Conservation (phyloP, 2,329 filamentous ascomycete genomes). For the Cladobotryum protrusum region DNA sequence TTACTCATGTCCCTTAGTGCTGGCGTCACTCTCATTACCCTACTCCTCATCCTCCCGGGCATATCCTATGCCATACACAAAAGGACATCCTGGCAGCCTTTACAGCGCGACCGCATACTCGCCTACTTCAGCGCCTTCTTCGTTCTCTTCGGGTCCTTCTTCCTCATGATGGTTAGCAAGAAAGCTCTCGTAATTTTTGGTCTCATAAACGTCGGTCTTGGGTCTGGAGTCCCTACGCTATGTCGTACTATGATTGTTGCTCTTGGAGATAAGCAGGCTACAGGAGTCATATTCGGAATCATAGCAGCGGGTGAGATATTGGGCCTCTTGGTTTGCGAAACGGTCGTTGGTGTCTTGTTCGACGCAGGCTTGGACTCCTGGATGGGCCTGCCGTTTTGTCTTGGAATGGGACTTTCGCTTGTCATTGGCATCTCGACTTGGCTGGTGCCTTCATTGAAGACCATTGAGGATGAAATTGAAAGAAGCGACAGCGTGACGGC, state of each 20-base stretch:
- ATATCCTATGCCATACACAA: slow-evolving; percentile 12
- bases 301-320: slow-evolving; percentile 21
- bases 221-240: slow-evolving; percentile 20
- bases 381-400: slow-evolving; percentile 20
- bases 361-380: slow-evolving; percentile 18
- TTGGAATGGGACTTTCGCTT: slow-evolving; percentile 13
- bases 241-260: slow-evolving; percentile 21
- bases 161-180: slow-evolving; percentile 17
- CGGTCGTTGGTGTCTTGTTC: slow-evolving; percentile 19
- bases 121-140: slow-evolving; percentile 17
- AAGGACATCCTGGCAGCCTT: not conserved
- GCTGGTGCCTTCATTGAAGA: slow-evolving; percentile 1
- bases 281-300: slow-evolving; percentile 20
- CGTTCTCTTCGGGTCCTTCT: slow-evolving; percentile 19
- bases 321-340: slow-evolving; percentile 17
- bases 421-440: slow-evolving; percentile 14
- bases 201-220: slow-evolving; percentile 17
- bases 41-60: slow-evolving; percentile 19
- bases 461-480: not conserved
- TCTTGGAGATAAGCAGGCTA: slow-evolving; percentile 10
- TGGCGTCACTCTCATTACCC: slow-evolving; percentile 16
- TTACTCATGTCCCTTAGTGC: slow-evolving; percentile 20
- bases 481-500: not conserved
- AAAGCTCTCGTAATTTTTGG: slow-evolving; percentile 18
- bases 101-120: slow-evolving; percentile 14